phyloP scores from a whole-genome alignment of 495 filamentous ascomycete genomes.

The Podospora conica region DNA sequence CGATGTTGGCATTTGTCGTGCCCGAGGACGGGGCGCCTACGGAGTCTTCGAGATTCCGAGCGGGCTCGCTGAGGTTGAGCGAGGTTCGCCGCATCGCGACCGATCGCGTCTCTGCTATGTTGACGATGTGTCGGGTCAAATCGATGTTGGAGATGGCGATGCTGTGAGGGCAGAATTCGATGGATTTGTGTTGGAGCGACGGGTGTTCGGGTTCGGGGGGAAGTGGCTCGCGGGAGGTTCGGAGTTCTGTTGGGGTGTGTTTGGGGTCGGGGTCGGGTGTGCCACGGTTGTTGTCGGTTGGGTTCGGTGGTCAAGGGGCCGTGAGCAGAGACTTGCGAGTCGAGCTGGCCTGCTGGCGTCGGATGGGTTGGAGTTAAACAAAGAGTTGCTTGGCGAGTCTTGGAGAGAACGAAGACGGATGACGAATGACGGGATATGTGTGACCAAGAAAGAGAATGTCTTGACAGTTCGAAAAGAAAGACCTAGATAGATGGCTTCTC shows the following conservation, averaged over 20 bases:
- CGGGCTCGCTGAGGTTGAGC: slow-evolving; percentile 38
- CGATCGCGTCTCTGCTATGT: not conserved
- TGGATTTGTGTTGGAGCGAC: not conserved
- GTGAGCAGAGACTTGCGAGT: not conserved
- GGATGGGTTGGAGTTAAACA: not conserved
- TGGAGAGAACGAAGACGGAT: not conserved
- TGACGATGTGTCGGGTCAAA: not conserved
- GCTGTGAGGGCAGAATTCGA: not conserved
- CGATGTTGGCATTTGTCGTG: slow-evolving; percentile 27
- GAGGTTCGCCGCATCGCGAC: slow-evolving; percentile 39
- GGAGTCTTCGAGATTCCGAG: slow-evolving; percentile 42
- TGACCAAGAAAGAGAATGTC: not conserved
- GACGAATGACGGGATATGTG: not conserved
- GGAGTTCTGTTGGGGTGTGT: not conserved
- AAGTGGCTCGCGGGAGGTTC: not conserved
- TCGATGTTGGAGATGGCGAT: not conserved
- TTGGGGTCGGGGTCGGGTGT: not conserved
- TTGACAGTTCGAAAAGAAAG: not conserved
- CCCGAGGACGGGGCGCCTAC: slow-evolving; percentile 30
- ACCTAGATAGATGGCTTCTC: no score
- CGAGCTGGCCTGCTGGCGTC: not conserved
- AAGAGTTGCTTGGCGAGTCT: not conserved
- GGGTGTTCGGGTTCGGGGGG: not conserved
- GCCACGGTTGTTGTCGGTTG: not conserved
- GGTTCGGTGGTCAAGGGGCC: not conserved